phyloP scores from a whole-genome alignment of 371 early-diverging fungal species.

The Amoeboaphelidium protococcarum region DNA sequence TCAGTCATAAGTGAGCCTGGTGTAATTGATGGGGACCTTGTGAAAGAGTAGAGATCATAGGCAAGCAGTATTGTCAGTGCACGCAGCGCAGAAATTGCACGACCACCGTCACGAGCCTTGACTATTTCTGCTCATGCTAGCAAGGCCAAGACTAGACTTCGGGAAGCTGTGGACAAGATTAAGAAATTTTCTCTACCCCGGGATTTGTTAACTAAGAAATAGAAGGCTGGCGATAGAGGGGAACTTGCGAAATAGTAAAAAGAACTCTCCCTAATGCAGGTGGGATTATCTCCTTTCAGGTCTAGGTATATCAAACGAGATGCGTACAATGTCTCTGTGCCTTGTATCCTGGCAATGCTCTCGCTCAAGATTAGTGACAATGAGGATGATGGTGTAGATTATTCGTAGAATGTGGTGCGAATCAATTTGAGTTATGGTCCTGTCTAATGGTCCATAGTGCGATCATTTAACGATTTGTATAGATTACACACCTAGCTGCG shows the following conservation, averaged over 20 bases:
- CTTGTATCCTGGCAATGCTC: not conserved
- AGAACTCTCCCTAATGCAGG: conserved; percentile 1
- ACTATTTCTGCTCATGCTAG: not conserved
- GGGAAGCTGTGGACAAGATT: not conserved
- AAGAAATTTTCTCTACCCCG: not conserved
- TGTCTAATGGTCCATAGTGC: conserved; percentile 41
- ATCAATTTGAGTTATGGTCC: conserved; percentile 51
- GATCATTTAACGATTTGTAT: conserved; percentile 39
- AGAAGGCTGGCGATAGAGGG: conserved; percentile 24
- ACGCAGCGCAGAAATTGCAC: no score
- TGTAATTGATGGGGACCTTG: no score
- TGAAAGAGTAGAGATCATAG: no score
- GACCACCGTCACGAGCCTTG: no score
- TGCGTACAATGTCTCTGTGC: not conserved
- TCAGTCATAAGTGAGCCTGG: no score
- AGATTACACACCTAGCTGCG: conserved; percentile 30
- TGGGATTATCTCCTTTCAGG: not conserved
- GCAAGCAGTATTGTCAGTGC: no score
- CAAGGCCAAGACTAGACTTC: not conserved
- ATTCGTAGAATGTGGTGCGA: conserved; percentile 13
- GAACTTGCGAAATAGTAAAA: conserved; percentile 29
- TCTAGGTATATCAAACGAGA: not conserved
- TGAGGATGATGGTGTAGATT: not conserved
- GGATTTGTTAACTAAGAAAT: conserved; percentile 7
- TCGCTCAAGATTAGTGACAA: not conserved